Percentiles rank a stretch among this genome's conserved stretches.
phyloP scores from a whole-genome alignment of 371 early-diverging fungal species.

The Apophysomyces elegans region DNA sequence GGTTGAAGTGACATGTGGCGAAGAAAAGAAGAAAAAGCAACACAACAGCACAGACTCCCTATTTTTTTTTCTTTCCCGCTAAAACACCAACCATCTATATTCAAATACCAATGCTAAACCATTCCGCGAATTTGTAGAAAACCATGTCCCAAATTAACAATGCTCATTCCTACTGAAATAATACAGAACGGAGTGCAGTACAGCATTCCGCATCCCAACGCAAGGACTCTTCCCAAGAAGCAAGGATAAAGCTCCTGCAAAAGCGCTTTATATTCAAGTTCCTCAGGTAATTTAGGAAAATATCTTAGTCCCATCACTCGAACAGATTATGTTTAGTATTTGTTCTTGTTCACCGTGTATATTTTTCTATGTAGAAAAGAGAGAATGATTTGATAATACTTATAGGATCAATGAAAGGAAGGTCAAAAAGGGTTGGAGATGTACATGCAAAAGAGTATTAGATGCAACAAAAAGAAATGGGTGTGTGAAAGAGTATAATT shows the following conservation, averaged over 20 bases:
- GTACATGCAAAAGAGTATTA: conserved; percentile 1
- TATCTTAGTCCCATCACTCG: too few relatives aligned
- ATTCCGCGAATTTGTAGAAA: too few relatives aligned
- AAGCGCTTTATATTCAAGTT: too few relatives aligned
- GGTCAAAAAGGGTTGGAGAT: neutral
- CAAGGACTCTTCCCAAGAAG: too few relatives aligned
- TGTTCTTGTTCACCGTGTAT: neutral
- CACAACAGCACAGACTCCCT: neutral
- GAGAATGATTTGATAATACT: neutral
- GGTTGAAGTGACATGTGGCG: neutral
- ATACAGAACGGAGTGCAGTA: too few relatives aligned
- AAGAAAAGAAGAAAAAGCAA: neutral
- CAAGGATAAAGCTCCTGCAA: too few relatives aligned
- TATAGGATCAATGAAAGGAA: neutral
- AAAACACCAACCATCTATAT: neutral
- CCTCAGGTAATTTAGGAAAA: too few relatives aligned
- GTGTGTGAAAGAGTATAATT: neutral
- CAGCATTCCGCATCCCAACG: too few relatives aligned
- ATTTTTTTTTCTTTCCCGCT: neutral
- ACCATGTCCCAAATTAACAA: too few relatives aligned
- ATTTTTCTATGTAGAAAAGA: neutral
- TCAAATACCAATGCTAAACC: too few relatives aligned
- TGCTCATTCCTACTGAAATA: too few relatives aligned
- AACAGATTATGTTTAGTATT: too few relatives aligned
- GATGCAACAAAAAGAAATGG: neutral